Base-by-base conservation (phyloP, 106 monocot genomes). In the Alisma plantagoaquatica region DNA sequence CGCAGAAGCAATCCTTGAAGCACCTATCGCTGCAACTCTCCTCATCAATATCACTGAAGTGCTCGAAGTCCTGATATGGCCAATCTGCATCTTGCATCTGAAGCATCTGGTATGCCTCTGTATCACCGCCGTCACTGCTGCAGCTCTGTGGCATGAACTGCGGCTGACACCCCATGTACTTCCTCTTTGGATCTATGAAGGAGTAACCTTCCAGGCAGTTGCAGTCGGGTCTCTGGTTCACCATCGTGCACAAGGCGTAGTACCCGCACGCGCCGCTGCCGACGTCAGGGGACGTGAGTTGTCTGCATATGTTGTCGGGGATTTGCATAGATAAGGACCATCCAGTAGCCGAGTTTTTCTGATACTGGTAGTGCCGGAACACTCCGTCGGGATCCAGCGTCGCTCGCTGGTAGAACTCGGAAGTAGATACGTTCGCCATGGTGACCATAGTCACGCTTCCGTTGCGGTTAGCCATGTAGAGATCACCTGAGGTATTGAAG, bases 1-100 rank as follows among this genome's bases (percentile, higher is more conserved):
- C 54, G 20, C 54, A 54, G 54, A 54, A 33, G 19, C 54, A 54
- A 21, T 54, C 54, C 32, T 27, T 22, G 21, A 54, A 22, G 54
- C 54, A 54, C 2, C 10, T 33, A 3, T 17, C 20, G 8, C 30
- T 54, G 20, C 54, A 54, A 30, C 14, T 27, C 4, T 54, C 32
- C 2, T 20, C 54, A 21, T 25, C 18, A 2, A 19, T 19, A 9
- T 10, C 2, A 4, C 17, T 18, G 18, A 32, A 11, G 2, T 9
- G 22, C 23, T 49, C 49, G 23, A 24, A 49, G 8, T 31, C 54
- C 8, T 3, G 4, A 18, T 18, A 33, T 12, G 54, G 54, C 32
- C 14, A 31, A 19, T 54, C 32, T 10, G 17, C 32, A 25, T 49
- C n/a, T 3, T 6, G 3, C 49, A 49, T 23, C 19, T 49, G 23